Base-by-base conservation (phyloP, 2,329 filamentous ascomycete genomes). In the Salinomyces thailandicus region DNA sequence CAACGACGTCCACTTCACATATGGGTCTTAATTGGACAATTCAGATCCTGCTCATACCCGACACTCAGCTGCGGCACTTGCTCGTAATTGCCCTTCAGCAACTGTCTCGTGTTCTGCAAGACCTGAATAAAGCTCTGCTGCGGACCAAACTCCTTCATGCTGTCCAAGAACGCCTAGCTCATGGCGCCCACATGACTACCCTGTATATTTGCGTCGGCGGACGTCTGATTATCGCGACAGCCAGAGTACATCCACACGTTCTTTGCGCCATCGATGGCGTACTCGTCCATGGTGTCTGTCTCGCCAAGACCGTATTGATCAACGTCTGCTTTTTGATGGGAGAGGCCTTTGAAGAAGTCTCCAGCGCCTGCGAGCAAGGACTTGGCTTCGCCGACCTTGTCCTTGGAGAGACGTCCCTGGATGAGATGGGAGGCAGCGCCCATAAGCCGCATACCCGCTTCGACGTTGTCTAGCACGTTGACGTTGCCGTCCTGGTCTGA, bases 401-500 rank as follows among this genome's bases (percentile, higher is more conserved):
- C 50, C 17, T 59, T 45, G 20, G 46, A 54, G 47, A 72, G 71
- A 12, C 69, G 69, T 3, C 70, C 68, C 16, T 64, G 57, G 20
- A 77, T 60, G 1, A 76, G 57, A 26, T 64, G 49, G 7, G 59
- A 56, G 2, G 72, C 74, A 32, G 69, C 67, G n/a, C 56, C 52
- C 2, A 72, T 56, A 14, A 77, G 61, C 12, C 60, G 54, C 2
- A 68, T 55, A 1, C 73, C 73, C 26, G 66, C 57, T 42, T 69
- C 64, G 19, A 77, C 46, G 31, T 73, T 73, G 51, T 76, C 68
- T 38, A 77, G 59, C 15, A 75, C 49, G 41, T 62, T 69, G 37
- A 77, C 62, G 38, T 73, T 71, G 27, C 73, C 73, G 8, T 75
- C 67, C 17, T 63, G 64, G 45, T 77, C 72, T 3, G 64, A 63